Evolutionary conservation across 805 yeast species (phyloP), one percentile per base, ranked within the genome.

Genomic region (Cyberlindnera amylophila): DNA sequence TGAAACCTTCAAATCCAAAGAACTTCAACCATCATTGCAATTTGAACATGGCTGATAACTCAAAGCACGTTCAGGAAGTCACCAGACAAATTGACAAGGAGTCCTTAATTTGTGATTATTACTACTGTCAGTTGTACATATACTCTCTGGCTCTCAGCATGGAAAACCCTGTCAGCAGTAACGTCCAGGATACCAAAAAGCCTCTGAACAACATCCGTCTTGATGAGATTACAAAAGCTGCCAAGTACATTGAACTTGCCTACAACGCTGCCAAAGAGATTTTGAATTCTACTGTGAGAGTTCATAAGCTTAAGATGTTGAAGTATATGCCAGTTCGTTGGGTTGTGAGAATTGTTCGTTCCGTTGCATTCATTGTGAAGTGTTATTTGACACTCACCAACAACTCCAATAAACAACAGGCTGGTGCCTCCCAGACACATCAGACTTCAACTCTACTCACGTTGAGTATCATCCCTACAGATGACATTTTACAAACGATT

Each of bases 241-340:
- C 95, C 2, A 75, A 81, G 52, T 89, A 82, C 63, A 86, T 88
- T 19, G 89, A 81, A 46, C 70, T 81, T 42, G 97, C 96, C 0
- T 86, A 82, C 51, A 77, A 71, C 45, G 83, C 97, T 0, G 96
- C 96, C 1, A 81, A 81, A 53, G 95, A 86, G 57, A 76, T 86
- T 53, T 65, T 90, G 21, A 71, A 75, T 18, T 82, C 84, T 4
- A 85, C 90, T 4, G 78, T 77, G 42, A 65, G 93, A 31, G 79
- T 88, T 6, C 86, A 82, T 53, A 71, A 71, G 47, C 64, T 83
- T 45, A 77, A 74, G 45, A 65, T 82, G 69, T 65, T 88, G 41
- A 70, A 79, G 44, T 83, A 73, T 57, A 87, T 89, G 81, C 96
- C 98, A 1, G 89, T 88, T n/a, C 69, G 96, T 49, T 89, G 96